Percentiles rank a stretch among this genome's conserved stretches.
Evolutionary conservation across 345 rosid species (phyloP).

Genomic region (Salix brachista): DNA sequence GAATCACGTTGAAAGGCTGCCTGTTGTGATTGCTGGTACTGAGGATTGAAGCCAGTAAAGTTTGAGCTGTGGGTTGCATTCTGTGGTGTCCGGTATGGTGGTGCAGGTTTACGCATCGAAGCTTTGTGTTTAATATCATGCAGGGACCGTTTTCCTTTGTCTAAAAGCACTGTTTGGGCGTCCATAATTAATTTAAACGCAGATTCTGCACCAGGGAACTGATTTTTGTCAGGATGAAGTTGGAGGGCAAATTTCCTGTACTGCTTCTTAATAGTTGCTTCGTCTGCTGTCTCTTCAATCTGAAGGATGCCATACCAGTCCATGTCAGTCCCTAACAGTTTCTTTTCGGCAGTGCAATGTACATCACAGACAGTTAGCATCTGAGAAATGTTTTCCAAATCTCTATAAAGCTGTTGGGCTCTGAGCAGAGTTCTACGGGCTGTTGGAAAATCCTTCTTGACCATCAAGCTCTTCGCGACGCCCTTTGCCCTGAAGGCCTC

Average conservation of each 20-base stretch:
- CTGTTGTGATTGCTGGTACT: slow-evolving; percentile 32
- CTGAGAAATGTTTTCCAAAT: slow-evolving; percentile 55
- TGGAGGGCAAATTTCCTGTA: slow-evolving; percentile 72
- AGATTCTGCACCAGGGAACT: slow-evolving; percentile 85
- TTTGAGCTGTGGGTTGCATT: slow-evolving; percentile 22
- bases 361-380: slow-evolving; percentile 83
- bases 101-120: slow-evolving; percentile 23
- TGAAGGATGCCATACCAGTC: slow-evolving; percentile 94
- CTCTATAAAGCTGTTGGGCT: slow-evolving; percentile 64
- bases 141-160: slow-evolving; percentile 46
- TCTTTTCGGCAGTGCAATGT: slow-evolving; percentile 64
- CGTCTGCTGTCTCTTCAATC: slow-evolving; percentile 57
- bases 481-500: slow-evolving; percentile 82
- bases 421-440: slow-evolving; percentile 62
- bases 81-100: slow-evolving; percentile 38
- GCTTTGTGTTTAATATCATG: slow-evolving; percentile 53
- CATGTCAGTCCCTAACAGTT: slow-evolving; percentile 52
- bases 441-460: slow-evolving; percentile 44
- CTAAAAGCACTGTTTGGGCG: slow-evolving; percentile 79
- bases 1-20: slow-evolving; percentile 36
- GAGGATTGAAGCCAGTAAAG: slow-evolving; percentile 32
- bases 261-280: slow-evolving; percentile 71
- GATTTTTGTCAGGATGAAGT: slow-evolving; percentile 94
- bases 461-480: slow-evolving; percentile 64
- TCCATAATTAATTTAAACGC: slow-evolving; percentile 86